A percentile compares a stretch with the other conserved stretches of the same genome.
Evolutionary conservation across 2,329 filamentous ascomycete genomes (phyloP).

Genomic region (Lecanicillium sp.): DNA sequence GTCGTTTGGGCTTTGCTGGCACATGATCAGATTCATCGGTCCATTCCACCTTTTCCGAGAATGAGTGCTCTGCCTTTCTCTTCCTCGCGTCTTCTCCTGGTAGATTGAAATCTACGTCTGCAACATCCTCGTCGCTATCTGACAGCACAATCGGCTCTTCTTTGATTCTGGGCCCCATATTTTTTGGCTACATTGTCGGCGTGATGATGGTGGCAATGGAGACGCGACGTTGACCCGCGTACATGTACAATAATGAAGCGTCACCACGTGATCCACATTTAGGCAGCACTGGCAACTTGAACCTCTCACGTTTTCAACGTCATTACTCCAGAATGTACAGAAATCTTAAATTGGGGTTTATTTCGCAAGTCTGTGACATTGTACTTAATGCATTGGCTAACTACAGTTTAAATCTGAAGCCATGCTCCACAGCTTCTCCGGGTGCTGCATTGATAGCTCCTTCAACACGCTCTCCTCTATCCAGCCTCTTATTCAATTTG

Average conservation of each 20-base stretch:
- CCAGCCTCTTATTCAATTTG: slow-evolving; percentile 61
- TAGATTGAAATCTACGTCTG: background rate
- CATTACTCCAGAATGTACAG: too few species aligned
- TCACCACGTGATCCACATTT: slow-evolving; percentile 5
- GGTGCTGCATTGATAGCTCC: slow-evolving; percentile 49
- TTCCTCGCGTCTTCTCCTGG: slow-evolving; percentile 16
- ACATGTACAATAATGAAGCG: slow-evolving; percentile 2
- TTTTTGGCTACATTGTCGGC: slow-evolving; percentile 2
- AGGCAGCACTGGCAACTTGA: slow-evolving; percentile 1
- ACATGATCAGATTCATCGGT: slow-evolving; percentile 52
- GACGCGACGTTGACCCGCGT: slow-evolving; percentile 5
- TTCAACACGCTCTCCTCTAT: slow-evolving; percentile 49
- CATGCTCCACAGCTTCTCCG: slow-evolving; percentile 47
- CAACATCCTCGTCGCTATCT: slow-evolving; percentile 5
- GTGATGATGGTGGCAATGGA: background rate
- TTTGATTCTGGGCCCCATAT: slow-evolving; percentile 1
- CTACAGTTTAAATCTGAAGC: slow-evolving; percentile 58
- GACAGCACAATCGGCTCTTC: slow-evolving; percentile 1
- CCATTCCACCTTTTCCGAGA: slow-evolving; percentile 40
- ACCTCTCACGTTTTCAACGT: too few species aligned
- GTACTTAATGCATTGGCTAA: background rate
- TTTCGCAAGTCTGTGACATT: too few species aligned
- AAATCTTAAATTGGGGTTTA: too few species aligned
- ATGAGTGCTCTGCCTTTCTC: slow-evolving; percentile 26
- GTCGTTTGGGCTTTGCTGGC: slow-evolving; percentile 45